These are phyloP conservation scores for Metschnikowia kunwiensis DNA, from an alignment of 805 yeast genomes.

Conservation along the genomic window DNA sequence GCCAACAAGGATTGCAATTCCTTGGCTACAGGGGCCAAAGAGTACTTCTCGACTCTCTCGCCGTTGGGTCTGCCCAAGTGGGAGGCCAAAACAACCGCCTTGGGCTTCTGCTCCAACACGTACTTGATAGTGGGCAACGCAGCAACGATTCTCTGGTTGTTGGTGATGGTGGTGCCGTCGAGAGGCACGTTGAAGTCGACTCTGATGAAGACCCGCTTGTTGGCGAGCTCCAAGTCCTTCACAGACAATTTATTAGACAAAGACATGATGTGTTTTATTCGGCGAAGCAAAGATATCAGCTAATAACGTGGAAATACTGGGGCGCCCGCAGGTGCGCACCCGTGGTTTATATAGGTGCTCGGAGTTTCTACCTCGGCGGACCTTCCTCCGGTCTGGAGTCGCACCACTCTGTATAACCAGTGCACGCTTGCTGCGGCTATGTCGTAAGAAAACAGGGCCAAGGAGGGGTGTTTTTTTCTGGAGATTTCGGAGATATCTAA, in stretches of 20 bases:
- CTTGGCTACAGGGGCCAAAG: slow-evolving; percentile 87
- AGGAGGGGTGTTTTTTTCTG: too few relatives aligned
- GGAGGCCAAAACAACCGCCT: slow-evolving; percentile 88
- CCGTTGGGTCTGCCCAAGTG: slow-evolving; percentile 99
- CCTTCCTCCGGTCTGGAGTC: too few relatives aligned
- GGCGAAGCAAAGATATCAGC: slow-evolving; percentile 11
- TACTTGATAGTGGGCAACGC: slow-evolving; percentile 98
- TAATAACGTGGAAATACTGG: too few relatives aligned
- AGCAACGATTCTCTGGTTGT: slow-evolving; percentile 99
- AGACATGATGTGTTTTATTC: slow-evolving; percentile 57
- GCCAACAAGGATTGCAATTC: slow-evolving; percentile 77
- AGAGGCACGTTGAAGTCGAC: slow-evolving; percentile 95
- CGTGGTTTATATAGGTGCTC: too few relatives aligned
- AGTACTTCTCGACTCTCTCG: slow-evolving; percentile 77
- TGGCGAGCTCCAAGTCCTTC: slow-evolving; percentile 80
- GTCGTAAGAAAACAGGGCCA: too few relatives aligned
- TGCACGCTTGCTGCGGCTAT: too few relatives aligned
- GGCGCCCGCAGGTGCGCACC: too few relatives aligned
- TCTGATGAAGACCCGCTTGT: slow-evolving; percentile 97
- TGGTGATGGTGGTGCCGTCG: slow-evolving; percentile 95
- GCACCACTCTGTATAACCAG: too few relatives aligned
- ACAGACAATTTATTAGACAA: slow-evolving; percentile 90
- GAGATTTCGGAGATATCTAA: too few relatives aligned
- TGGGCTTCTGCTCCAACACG: slow-evolving; percentile 88
- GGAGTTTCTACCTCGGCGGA: too few relatives aligned